These are phyloP conservation scores for Colletotrichum viniferum DNA, from an alignment of 2,329 filamentous ascomycete species.

Conservation along the genomic window DNA sequence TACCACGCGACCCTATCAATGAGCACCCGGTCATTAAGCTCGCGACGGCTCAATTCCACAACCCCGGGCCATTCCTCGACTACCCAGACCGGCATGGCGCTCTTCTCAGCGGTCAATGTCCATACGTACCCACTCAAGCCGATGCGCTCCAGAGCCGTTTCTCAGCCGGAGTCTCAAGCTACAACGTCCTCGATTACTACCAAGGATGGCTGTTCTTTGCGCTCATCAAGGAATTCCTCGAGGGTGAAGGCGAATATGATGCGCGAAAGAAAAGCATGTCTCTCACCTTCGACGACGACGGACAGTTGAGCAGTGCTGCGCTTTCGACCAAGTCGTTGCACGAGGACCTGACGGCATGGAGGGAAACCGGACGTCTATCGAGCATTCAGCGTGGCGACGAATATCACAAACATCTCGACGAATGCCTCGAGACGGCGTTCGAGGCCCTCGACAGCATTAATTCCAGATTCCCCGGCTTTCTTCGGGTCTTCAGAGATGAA, in stretches of 20 bases:
- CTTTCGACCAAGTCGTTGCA: not conserved
- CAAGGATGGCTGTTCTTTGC: slow-evolving; percentile 5
- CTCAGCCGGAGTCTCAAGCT: not conserved
- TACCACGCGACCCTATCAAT: slow-evolving; percentile 5
- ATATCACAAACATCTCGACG: not conserved
- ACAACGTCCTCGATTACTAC: slow-evolving; percentile 3
- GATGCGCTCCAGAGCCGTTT: not conserved
- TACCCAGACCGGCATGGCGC: not conserved
- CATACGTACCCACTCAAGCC: slow-evolving; percentile 3
- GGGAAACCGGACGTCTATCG: not conserved
- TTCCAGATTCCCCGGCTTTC: not conserved
- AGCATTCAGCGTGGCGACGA: not conserved
- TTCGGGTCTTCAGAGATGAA: not conserved
- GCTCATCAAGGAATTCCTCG: not conserved
- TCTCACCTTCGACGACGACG: not conserved
- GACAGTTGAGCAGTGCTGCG: not conserved
- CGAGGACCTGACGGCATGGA: not conserved
- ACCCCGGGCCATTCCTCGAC: not conserved
- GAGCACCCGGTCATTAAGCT: not conserved
- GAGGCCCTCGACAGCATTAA: not conserved
- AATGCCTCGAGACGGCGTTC: not conserved
- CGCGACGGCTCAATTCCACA: not conserved
- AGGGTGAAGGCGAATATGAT: not conserved
- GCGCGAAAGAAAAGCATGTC: not conserved
- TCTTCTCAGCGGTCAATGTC: not conserved